Base-by-base conservation (phyloP, 2,329 filamentous ascomycete genomes). In the Rasamsonia emersonii region DNA sequence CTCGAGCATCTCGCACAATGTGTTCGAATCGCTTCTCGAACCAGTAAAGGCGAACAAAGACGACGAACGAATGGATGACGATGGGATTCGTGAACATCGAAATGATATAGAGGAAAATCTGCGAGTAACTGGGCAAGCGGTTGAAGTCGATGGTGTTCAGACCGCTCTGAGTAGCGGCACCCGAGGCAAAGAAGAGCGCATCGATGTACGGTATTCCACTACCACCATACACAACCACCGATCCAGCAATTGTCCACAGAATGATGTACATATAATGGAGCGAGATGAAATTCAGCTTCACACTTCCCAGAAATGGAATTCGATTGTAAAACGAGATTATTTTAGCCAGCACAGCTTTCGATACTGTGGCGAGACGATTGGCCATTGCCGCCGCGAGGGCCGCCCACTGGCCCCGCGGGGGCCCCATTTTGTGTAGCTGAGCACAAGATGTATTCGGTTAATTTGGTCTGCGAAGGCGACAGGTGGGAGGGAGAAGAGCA, bases 11-110 rank as follows among this genome's bases (percentile, higher is more conserved):
- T 19, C 70, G 71, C 9, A 82, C 86, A 42, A 94, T 74, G 47
- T 83, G 72, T 53, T 93, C 82, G 53, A 98, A 96, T 5, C 88
- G 77, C 59, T 93, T 94, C 60, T 98, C 88, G 54, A 98, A 98
- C 89, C 89, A 98, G 61, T 94, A 95, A 2, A 98, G 68, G 16
- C 91, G 82, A 9, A 96, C 71, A 46, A 94, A 89, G 5, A 98
- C 91, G 26, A 98, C 86, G 26, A 76, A 82, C 2, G 82, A 76
- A 51, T 93, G 78, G 47, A 94, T 79, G 28, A 82, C 79, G 39
- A 94, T 91, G 0, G 86, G 86, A 30, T 86, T 93, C 16, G 80
- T 77, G 9, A 85, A 47, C 68, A 86, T 79, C 3, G 80, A 67
- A 24, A 84, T 68, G 5, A 86, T 48, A 47, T 81, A 86, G 16